Evolutionary conservation across 805 yeast genomes (phyloP).

Genomic region (Yarrowia divulgata): DNA sequence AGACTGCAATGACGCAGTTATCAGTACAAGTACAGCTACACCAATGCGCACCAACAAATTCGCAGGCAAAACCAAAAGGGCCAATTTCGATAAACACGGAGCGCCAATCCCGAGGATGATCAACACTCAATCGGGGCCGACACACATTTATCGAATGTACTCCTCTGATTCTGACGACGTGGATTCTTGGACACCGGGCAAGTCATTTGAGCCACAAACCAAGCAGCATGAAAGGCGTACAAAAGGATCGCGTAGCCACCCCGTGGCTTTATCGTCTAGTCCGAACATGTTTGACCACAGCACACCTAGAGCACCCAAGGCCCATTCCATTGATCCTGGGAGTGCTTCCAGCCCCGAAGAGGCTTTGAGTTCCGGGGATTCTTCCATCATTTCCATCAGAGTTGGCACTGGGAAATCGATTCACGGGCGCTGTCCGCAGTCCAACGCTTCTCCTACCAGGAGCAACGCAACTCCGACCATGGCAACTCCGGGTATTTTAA

Average conservation of each 20-base stretch:
- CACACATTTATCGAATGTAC: slow-evolving; percentile 2
- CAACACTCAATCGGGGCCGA: slow-evolving; percentile 4
- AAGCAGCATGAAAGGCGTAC: background rate
- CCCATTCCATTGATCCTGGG: background rate
- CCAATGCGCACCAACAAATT: background rate
- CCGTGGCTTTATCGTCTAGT: background rate
- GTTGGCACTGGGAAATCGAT: slow-evolving; percentile 5
- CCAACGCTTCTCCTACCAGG: background rate
- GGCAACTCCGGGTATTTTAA: background rate
- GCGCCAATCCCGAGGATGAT: slow-evolving; percentile 4
- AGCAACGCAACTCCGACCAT: too few species aligned
- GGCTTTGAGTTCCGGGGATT: background rate
- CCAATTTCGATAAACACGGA: background rate
- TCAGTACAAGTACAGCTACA: too few species aligned
- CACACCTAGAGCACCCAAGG: background rate
- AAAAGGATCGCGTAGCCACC: background rate
- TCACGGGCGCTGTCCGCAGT: background rate
- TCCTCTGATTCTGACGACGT: slow-evolving; percentile 15
- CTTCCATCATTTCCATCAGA: slow-evolving; percentile 5
- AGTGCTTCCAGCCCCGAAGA: background rate
- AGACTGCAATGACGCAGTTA: too few species aligned
- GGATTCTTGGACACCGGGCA: slow-evolving; percentile 13
- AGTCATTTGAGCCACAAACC: background rate
- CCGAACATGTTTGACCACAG: background rate
- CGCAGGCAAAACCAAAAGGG: background rate